Base-by-base conservation (phyloP, 2,329 filamentous ascomycete species). In the Colletotrichum viniferum region DNA sequence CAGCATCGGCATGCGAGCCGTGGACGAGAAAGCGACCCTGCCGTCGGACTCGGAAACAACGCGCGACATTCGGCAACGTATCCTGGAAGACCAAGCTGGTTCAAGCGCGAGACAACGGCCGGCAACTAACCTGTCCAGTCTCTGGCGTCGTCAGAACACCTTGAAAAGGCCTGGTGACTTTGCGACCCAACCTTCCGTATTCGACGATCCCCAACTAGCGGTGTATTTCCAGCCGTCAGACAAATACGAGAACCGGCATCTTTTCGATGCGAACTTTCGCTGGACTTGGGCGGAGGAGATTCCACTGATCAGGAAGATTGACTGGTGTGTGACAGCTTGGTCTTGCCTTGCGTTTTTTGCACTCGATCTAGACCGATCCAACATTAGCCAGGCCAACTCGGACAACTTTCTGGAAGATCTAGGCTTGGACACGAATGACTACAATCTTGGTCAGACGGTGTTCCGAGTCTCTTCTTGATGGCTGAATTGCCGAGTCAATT, bases 401-500 rank as follows among this genome's bases (percentile, higher is more conserved):
- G 77, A 80, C 52, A 79, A 80, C n/a, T 78, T 79, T 36, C 81
- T 90, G 21, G 87, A 89, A 2, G 84, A 85, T 60, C 77, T 84
- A 10, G 78, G 79, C 0, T 77, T 84, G 38, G 77, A 77, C 18
- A 84, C 82, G 2, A 84, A 85, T 66, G 84, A 88, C 72, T 90
- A 88, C 79, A 92, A 91, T 78, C 82, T 87, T 24, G 90, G 90
- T 26, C 85, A 91, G 79, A 89, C 87, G 0, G 85, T 92, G 6
- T 91, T 91, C 78, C 84, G 86, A 1, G 79, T 90, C 7, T 85
- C 86, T 92, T 92, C 77, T 82, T 92, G 3, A 81, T 86, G 5
- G 90, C 91, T 0, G 91, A 93, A 78, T 82, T 93, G 3, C 91
- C 91, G 0, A 92, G 90, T 0, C 91, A 92, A 78, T 84, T 93